Evolutionary conservation across 176 grass and related monocot species (phyloP).

Genomic region (Ananas comosus): DNA sequence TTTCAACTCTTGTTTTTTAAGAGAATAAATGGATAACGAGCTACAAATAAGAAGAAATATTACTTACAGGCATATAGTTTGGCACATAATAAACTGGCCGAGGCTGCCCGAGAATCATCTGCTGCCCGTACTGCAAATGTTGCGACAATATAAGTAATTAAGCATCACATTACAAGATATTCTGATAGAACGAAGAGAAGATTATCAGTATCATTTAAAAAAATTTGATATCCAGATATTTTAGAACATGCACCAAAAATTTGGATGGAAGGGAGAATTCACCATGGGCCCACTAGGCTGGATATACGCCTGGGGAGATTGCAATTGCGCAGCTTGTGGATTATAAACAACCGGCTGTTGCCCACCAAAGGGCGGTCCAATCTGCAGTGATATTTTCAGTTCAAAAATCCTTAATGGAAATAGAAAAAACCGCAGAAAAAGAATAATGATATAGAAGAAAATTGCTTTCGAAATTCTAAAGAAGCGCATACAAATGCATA

Average conservation of each 20-base stretch:
- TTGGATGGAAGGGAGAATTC: not conserved
- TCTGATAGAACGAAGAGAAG: not conserved
- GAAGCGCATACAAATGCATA: too few species aligned
- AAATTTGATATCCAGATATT: not conserved
- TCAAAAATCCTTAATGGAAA: not conserved
- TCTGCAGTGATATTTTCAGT: not conserved
- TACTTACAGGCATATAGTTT: slow-evolving; percentile 3
- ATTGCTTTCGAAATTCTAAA: too few species aligned
- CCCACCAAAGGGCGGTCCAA: not conserved
- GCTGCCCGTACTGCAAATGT: slow-evolving; percentile 5
- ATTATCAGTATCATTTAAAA: not conserved
- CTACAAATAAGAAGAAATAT: not conserved
- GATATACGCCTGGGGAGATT: slow-evolving; percentile 3
- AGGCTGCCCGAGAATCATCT: slow-evolving; percentile 4
- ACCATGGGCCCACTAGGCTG: not conserved
- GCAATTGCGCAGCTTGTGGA: slow-evolving; percentile 9
- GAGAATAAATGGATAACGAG: too few species aligned
- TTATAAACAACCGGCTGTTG: slow-evolving; percentile 5
- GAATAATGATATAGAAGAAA: too few species aligned
- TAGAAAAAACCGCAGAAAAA: too few species aligned
- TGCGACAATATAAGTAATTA: not conserved
- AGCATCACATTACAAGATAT: not conserved
- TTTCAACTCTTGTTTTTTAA: too few species aligned
- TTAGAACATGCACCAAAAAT: not conserved
- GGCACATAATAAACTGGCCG: slow-evolving; percentile 9